phyloP scores from a whole-genome alignment of 1,139 yeast species.

The Hyphopichia pseudoburtonii region DNA sequence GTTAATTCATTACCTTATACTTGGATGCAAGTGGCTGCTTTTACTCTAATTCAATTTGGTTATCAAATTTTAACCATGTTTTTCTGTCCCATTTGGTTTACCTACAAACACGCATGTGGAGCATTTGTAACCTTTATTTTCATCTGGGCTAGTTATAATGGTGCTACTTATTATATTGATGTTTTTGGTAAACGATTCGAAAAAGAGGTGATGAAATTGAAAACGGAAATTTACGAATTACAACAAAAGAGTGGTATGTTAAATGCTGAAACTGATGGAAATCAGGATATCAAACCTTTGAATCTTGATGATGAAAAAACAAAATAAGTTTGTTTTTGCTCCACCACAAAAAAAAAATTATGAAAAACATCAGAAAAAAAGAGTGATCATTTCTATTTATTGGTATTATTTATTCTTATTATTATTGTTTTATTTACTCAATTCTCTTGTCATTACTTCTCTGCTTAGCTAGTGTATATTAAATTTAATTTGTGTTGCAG shows the following conservation, averaged over 20 bases:
- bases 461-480: no score
- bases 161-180: slow-evolving; percentile 92
- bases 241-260: slow-evolving; percentile 50
- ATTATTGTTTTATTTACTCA: no score
- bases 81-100: slow-evolving; percentile 84
- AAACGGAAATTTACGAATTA: slow-evolving; percentile 61
- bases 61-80: slow-evolving; percentile 90
- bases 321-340: not conserved
- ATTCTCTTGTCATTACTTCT: no score
- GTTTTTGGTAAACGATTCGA: slow-evolving; percentile 86
- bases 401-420: no score
- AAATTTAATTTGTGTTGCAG: no score
- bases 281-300: not conserved
- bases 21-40: slow-evolving; percentile 78
- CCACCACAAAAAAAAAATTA: no score
- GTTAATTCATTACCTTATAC: slow-evolving; percentile 84
- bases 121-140: slow-evolving; percentile 70
- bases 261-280: slow-evolving; percentile 13
- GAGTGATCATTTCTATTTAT: no score
- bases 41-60: slow-evolving; percentile 80
- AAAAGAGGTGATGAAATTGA: slow-evolving; percentile 73
- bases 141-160: slow-evolving; percentile 80
- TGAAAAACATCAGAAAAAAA: no score
- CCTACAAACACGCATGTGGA: slow-evolving; percentile 65
- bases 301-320: not conserved